phyloP scores from a whole-genome alignment of 139 green algal species.

The Chloropicon primus region DNA sequence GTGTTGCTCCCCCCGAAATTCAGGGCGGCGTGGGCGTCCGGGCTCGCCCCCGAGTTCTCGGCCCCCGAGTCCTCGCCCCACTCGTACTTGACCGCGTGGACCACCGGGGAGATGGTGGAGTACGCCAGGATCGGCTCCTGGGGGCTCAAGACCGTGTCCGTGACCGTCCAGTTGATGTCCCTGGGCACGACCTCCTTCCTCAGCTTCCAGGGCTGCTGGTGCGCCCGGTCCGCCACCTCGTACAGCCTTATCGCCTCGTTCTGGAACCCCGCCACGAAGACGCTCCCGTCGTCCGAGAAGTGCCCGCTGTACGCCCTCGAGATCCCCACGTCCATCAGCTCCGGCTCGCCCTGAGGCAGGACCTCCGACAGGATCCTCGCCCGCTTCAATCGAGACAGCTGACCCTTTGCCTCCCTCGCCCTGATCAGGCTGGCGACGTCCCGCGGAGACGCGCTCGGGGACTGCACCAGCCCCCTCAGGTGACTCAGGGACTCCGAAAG shows the following conservation, averaged over 20 bases:
- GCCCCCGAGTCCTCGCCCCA: slow-evolving; percentile 57
- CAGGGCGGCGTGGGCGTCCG: background rate
- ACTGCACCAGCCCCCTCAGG: too few species aligned
- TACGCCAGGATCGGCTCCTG: slow-evolving; percentile 39
- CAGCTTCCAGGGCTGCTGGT: slow-evolving; percentile 13
- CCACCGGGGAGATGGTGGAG: slow-evolving; percentile 20
- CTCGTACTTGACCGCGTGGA: slow-evolving; percentile 30
- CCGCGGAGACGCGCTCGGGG: too few species aligned
- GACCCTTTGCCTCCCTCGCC: background rate
- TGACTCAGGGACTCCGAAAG: too few species aligned
- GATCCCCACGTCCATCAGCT: slow-evolving; percentile 40
- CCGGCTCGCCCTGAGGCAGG: background rate
- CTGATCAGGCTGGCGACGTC: background rate
- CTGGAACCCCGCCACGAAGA: slow-evolving; percentile 69
- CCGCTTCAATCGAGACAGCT: background rate
- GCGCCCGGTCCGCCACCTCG: slow-evolving; percentile 3
- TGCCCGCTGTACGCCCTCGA: slow-evolving; percentile 81
- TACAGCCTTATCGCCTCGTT: slow-evolving; percentile 19
- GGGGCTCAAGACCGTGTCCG: slow-evolving; percentile 61
- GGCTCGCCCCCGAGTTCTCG: slow-evolving; percentile 8
- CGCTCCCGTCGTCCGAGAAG: slow-evolving; percentile 56
- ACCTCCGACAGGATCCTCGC: background rate
- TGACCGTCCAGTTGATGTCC: slow-evolving; percentile 47
- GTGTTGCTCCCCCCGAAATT: slow-evolving; percentile 20
- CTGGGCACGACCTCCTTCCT: slow-evolving; percentile 13